These are phyloP conservation scores for Ogataea polymorpha DNA, from an alignment of 805 yeast species.

Conservation along the genomic window DNA sequence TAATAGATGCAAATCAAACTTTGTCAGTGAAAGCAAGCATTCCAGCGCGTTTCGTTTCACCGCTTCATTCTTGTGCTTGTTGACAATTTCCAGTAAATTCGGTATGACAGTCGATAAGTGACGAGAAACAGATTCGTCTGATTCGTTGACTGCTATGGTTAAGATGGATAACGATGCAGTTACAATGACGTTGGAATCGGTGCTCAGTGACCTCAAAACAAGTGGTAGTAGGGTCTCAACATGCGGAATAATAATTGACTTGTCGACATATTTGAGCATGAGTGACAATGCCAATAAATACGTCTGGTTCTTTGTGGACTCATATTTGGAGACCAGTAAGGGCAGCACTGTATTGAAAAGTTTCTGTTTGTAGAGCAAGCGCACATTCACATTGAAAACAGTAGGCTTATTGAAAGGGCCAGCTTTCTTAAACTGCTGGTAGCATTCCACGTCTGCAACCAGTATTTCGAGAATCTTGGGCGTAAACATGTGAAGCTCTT, in stretches of 20 bases:
- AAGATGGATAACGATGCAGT: conserved; percentile 27
- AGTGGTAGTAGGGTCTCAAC: conserved; percentile 66
- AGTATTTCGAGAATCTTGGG: conserved; percentile 62
- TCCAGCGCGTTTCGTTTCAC: conserved; percentile 58
- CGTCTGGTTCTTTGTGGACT: conserved; percentile 34
- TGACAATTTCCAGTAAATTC: conserved; percentile 41
- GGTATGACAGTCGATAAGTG: conserved; percentile 60
- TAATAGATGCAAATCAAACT: conserved; percentile 40
- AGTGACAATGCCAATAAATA: conserved; percentile 66
- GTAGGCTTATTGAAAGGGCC: conserved; percentile 24
- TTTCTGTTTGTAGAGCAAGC: conserved; percentile 76
- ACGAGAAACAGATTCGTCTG: conserved; percentile 47
- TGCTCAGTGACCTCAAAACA: conserved; percentile 55
- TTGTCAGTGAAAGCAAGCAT: conserved; percentile 51
- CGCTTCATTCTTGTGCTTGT: conserved; percentile 28
- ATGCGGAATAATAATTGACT: conserved; percentile 60
- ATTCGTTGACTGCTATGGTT: conserved; percentile 45
- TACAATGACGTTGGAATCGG: conserved; percentile 19
- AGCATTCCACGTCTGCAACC: conserved; percentile 62
- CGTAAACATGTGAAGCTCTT: conserved; percentile 34
- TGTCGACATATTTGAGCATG: conserved; percentile 62
- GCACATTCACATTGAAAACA: conserved; percentile 55
- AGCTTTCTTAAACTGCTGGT: conserved; percentile 41
- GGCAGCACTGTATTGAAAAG: conserved; percentile 64
- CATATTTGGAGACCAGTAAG: conserved; percentile 46